phyloP scores from a whole-genome alignment of 495 filamentous ascomycete species.

The Penicillium chermesinum region DNA sequence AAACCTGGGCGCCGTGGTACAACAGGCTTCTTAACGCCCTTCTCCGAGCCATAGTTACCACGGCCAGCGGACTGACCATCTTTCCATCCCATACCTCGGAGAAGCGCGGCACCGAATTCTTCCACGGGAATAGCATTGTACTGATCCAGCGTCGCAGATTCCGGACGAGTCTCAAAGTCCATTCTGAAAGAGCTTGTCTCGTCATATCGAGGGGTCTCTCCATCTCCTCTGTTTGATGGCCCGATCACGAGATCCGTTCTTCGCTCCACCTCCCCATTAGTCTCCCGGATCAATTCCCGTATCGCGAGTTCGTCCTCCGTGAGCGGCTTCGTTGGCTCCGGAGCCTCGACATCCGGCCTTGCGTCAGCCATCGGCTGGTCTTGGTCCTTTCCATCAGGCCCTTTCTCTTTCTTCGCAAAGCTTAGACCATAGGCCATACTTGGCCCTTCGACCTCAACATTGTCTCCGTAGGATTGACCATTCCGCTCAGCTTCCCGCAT shows the following conservation, averaged over 20 bases:
- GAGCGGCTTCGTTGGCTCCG: conserved; percentile 25
- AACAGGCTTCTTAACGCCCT: conserved; percentile 34
- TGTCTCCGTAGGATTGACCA: conserved; percentile 26
- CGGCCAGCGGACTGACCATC: conserved; percentile 70
- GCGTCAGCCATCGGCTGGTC: conserved; percentile 31
- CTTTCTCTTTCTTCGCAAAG: conserved; percentile 30
- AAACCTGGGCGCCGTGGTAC: conserved; percentile 67
- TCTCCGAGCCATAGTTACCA: conserved; percentile 39
- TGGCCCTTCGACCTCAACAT: conserved; percentile 32
- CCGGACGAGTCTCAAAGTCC: conserved; percentile 67
- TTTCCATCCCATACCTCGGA: conserved; percentile 92
- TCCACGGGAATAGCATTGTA: conserved; percentile 88
- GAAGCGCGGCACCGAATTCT: conserved; percentile 82
- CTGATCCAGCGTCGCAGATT: conserved; percentile 70
- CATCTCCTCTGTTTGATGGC: conserved; percentile 15
- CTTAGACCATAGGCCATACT: conserved; percentile 45
- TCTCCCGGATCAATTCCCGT: conserved; percentile 63
- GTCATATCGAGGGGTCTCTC: conserved; percentile 18
- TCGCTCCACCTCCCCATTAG: conserved; percentile 43
- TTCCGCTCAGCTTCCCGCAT: conserved; percentile 33
- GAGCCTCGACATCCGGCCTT: conserved; percentile 6
- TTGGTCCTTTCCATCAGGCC: conserved; percentile 14
- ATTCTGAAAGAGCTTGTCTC: conserved; percentile 67
- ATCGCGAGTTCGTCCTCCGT: conserved; percentile 76
- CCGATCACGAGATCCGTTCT: conserved; percentile 59